Base-by-base conservation (phyloP, 2,329 filamentous ascomycete species). In the Akanthomyces lecanii region DNA sequence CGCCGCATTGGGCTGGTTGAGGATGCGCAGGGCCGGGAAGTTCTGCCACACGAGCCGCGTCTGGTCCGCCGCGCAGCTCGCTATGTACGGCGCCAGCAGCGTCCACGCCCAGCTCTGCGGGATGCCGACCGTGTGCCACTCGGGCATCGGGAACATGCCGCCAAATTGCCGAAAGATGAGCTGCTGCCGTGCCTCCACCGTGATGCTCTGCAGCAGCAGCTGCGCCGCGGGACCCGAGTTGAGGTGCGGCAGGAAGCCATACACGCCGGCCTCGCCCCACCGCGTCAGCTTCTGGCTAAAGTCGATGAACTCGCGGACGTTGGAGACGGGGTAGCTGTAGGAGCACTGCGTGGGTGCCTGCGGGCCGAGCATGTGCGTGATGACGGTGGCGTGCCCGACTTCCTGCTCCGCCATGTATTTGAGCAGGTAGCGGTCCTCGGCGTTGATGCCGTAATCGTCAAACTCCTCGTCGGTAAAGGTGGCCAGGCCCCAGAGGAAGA, bases 91-190 rank as follows among this genome's bases (percentile, higher is more conserved):
- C 0, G 91, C 90, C 5, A 95, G 80, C 25, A 91, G 81, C 0
- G 90, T 89, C 91, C 91, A 96, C 0, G 87, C 85, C 90, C 91
- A 96, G 0, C 88, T 91, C 73, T 96, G 91, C 0, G 90, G 91
- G 28, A 94, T 87, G 45, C 90, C 90, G 6, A 86, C 81, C 69
- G 91, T 86, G 71, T 94, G 92, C 89, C 89, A 95, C 11, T 89
- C 88, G 0, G 90, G 89, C 88, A 91, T 91, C 25, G 91, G 89
- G 75, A 90, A 90, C 7, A 91, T 82, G 18, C 91, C 91, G 40
- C 86, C 82, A 72, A 95, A 91, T 72, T 95, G 91, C 23, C 91
- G 87, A 81, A 95, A 95, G 67, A 90, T 87, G 79, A 93, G 81
- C 77, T 96, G 89, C 77, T 96, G 91, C 0, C 91, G 87, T 0